Evolutionary conservation across 495 filamentous ascomycete genomes (phyloP), one percentile per base, ranked within the genome.

Genomic region (Astrothelium macrocarpum): DNA sequence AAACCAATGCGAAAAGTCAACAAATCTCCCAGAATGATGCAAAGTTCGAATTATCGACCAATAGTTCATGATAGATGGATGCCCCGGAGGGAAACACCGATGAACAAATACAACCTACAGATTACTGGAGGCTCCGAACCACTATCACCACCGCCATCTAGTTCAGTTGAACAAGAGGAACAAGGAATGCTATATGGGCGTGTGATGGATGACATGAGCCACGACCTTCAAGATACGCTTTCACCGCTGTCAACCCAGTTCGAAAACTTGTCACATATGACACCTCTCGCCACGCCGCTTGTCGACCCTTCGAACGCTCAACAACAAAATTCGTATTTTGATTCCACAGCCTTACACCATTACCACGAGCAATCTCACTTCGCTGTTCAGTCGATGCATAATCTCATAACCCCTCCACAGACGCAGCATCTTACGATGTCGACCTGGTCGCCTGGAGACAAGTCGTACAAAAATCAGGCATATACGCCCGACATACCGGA

Each of bases 1-100:
- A 65, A 45, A 23, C 23, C 63, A 1, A 63, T 53, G 45, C 69
- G 70, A 39, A 71, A 75, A 69, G 63, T 11, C 61, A 64, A 59
- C 36, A 64, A 66, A 58, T 68, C 67, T 18, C 28, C 66, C 53
- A 73, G 67, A 32, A 76, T 76, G 74, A 73, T 75, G 73, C 69
- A 58, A 34, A 67, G 72, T 7, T 72, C 72, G 23, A 68, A 72
- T 53, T 73, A 69, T 62, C 67, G 67, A 9, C 32, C 64, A 2
- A 67, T 64, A 20, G 64, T 69, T 60, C 68, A 66, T 53, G 72
- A 73, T 26, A 34, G 71, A 12, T 75, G 71, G 71, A 60, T 64
- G 2, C 64, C 70, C 31, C 70, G 69, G 32, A 63, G 65, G 18
- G 68, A 71, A 25, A 23, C 61, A 3, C 49, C 64, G 32, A 53